Percentiles rank a stretch among this genome's conserved stretches.
Evolutionary conservation across 2,329 filamentous ascomycete species (phyloP).

Genomic region (Nemania sp.): DNA sequence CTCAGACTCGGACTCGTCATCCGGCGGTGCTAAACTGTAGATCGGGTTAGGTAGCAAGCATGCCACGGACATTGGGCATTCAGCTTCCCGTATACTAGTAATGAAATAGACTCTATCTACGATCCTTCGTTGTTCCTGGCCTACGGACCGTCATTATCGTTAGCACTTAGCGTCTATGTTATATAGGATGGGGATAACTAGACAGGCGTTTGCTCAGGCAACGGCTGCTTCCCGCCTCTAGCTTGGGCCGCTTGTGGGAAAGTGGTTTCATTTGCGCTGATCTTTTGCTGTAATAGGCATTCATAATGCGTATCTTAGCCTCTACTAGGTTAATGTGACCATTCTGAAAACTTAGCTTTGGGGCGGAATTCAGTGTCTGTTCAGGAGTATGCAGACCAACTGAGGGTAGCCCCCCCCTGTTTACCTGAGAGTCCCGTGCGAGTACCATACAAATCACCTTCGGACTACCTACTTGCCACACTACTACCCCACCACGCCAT

Average conservation of each 20-base stretch:
- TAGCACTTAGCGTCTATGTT: neutral
- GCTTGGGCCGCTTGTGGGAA: neutral
- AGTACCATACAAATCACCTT: too few relatives aligned
- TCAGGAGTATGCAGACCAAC: too few relatives aligned
- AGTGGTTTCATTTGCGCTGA: neutral
- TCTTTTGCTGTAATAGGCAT: neutral
- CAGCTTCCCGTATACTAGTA: neutral
- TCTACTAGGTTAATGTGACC: neutral
- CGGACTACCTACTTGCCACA: too few relatives aligned
- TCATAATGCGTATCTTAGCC: neutral
- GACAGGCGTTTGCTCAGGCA: neutral
- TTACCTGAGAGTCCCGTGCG: too few relatives aligned
- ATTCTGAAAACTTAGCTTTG: neutral
- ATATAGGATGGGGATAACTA: neutral
- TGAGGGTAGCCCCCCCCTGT: too few relatives aligned
- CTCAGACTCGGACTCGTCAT: constrained; percentile 17
- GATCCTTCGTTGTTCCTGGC: neutral
- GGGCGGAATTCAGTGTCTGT: too few relatives aligned
- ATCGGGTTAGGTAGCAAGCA: neutral
- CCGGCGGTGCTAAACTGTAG: constrained; percentile 24
- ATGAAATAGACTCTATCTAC: neutral
- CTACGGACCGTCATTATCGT: too few relatives aligned
- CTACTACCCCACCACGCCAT: too few relatives aligned
- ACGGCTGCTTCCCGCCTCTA: neutral
- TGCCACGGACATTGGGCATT: neutral